phyloP scores from a whole-genome alignment of 2,329 filamentous ascomycete genomes.

The Orbilia quercus region DNA sequence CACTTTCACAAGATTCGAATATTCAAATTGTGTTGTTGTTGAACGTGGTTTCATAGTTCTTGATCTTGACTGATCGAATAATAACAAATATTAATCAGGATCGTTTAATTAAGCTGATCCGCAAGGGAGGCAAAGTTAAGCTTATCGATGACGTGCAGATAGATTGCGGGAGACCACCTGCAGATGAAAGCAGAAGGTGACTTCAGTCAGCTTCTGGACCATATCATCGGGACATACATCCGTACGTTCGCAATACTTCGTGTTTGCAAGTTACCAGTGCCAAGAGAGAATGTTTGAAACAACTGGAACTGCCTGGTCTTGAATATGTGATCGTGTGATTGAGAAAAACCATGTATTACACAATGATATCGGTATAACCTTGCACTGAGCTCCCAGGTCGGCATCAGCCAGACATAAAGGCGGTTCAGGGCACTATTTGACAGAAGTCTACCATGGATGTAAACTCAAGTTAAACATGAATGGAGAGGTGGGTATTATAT shows the following conservation, averaged over 20 bases:
- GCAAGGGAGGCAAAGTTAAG: slow-evolving; percentile 22
- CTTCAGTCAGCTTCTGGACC: neutral
- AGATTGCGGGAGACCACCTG: slow-evolving; percentile 12
- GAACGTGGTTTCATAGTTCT: neutral
- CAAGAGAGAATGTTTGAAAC: no score
- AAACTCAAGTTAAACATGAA: neutral
- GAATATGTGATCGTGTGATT: slow-evolving; percentile 4
- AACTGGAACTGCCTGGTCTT: no score
- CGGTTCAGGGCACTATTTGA: neutral
- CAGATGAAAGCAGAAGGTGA: slow-evolving; percentile 43
- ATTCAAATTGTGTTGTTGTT: no score
- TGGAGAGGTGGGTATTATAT: no score
- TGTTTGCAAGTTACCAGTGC: no score
- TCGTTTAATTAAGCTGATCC: neutral
- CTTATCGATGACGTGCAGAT: slow-evolving; percentile 25
- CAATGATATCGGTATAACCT: neutral
- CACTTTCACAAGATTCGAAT: slow-evolving; percentile 3
- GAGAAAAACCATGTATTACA: neutral
- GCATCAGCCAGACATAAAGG: neutral
- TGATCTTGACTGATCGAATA: neutral
- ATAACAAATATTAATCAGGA: neutral
- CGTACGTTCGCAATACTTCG: neutral
- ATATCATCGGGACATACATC: slow-evolving; percentile 5
- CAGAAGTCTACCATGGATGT: slow-evolving; percentile 7
- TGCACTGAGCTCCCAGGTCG: neutral